A percentile compares a stretch with the other conserved stretches of the same genome.
phyloP scores from a whole-genome alignment of 139 green algal genomes.

The Haematococcus lacustris region DNA sequence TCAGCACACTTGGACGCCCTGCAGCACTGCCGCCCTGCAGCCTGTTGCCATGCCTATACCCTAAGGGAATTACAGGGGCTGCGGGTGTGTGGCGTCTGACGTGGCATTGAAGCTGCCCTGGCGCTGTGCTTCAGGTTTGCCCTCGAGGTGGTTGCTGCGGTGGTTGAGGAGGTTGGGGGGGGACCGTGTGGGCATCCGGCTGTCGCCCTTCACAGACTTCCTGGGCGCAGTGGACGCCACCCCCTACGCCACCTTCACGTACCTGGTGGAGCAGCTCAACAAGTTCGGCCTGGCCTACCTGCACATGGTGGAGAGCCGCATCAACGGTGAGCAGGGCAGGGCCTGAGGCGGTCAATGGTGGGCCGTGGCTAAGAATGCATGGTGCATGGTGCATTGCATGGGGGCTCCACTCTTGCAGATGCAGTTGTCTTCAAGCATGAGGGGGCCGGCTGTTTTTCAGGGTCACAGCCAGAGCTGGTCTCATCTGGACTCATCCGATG shows the following conservation, averaged over 20 bases:
- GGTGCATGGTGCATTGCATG: no score
- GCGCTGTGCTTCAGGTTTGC: slow-evolving; percentile 27
- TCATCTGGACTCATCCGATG: no score
- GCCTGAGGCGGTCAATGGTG: no score
- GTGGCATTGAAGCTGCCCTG: background rate
- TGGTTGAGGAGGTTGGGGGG: slow-evolving; percentile 41
- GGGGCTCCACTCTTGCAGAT: no score
- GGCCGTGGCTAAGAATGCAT: no score
- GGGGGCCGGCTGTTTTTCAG: no score
- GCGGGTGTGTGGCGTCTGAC: background rate
- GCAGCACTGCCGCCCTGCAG: no score
- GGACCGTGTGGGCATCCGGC: slow-evolving; percentile 59
- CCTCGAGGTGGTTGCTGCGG: slow-evolving; percentile 43
- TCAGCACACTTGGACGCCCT: background rate
- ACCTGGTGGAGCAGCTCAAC: slow-evolving; percentile 64
- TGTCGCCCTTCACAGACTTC: slow-evolving; percentile 56
- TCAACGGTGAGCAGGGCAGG: slow-evolving; percentile 50
- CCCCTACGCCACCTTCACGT: slow-evolving; percentile 19
- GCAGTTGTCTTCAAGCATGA: no score
- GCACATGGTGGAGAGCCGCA: slow-evolving; percentile 64
- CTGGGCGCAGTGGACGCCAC: slow-evolving; percentile 19
- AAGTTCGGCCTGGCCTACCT: slow-evolving; percentile 58
- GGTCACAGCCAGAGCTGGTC: no score
- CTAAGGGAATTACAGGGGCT: no score
- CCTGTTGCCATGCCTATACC: background rate